Percentiles rank a stretch among this genome's conserved stretches.
Conservation (phyloP, 768 basidiomycete genomes). For the Lactarius sanguifluus region DNA sequence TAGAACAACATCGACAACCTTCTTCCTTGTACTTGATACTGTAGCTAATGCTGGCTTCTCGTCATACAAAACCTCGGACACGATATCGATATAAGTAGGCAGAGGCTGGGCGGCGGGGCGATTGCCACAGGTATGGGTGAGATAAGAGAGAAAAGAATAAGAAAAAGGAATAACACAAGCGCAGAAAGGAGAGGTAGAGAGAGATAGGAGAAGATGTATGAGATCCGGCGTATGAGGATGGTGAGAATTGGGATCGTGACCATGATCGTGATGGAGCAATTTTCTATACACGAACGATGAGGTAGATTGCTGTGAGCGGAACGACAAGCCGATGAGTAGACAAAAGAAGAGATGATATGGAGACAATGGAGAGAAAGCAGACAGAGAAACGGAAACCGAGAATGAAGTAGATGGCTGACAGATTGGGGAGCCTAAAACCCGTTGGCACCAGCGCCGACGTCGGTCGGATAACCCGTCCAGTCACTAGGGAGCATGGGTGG, state of each 20-base stretch:
- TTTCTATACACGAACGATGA: slow-evolving; percentile 29
- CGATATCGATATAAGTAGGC: slow-evolving; percentile 5
- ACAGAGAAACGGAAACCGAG: neutral
- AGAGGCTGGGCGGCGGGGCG: neutral
- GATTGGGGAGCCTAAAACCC: slow-evolving; percentile 38
- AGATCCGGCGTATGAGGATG: slow-evolving; percentile 7
- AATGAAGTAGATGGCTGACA: neutral
- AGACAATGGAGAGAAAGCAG: slow-evolving; percentile 1
- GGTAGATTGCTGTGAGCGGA: slow-evolving; percentile 22
- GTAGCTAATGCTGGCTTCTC: slow-evolving; percentile 17
- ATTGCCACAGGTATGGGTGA: slow-evolving; percentile 6
- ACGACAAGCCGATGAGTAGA: slow-evolving; percentile 17
- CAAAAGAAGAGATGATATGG: slow-evolving; percentile 17
- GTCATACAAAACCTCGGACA: slow-evolving; percentile 20
- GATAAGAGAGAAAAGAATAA: slow-evolving; percentile 16
- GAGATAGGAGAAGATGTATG: slow-evolving; percentile 8
- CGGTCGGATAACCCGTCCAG: slow-evolving; percentile 32
- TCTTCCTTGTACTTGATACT: slow-evolving; percentile 21
- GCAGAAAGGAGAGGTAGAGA: neutral
- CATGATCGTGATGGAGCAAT: slow-evolving; percentile 18
- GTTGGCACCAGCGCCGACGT: slow-evolving; percentile 31
- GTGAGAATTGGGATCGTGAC: slow-evolving; percentile 16
- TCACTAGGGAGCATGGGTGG: slow-evolving; percentile 41
- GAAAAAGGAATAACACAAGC: slow-evolving; percentile 24
- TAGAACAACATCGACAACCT: slow-evolving; percentile 6